Conservation (phyloP, 345 rosid species). For the Citrus maxima region DNA sequence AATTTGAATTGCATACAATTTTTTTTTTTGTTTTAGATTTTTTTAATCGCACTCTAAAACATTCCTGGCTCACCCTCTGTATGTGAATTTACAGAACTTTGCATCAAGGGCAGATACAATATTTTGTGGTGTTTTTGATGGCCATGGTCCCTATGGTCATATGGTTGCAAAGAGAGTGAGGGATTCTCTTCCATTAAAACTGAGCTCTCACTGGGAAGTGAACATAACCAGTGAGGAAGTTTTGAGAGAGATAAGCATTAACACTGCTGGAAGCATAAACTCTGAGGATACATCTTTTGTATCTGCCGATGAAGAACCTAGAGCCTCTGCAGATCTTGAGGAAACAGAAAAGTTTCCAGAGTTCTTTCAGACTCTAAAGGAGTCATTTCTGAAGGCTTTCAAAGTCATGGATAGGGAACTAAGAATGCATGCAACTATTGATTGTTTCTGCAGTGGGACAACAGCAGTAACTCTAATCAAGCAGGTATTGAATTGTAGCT, state of each 20-base stretch:
- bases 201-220: slow-evolving; percentile 81
- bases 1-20: not conserved
- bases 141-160: slow-evolving; percentile 97
- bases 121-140: slow-evolving; percentile 98
- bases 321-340: slow-evolving; percentile 44
- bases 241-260: slow-evolving; percentile 43
- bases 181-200: slow-evolving; percentile 82
- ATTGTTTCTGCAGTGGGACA: slow-evolving; percentile 97
- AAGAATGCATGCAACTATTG: slow-evolving; percentile 61
- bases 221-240: slow-evolving; percentile 51
- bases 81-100: slow-evolving; percentile 53
- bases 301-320: slow-evolving; percentile 67
- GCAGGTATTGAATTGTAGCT: slow-evolving; percentile 50
- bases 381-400: slow-evolving; percentile 85
- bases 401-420: slow-evolving; percentile 95
- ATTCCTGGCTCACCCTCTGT: slow-evolving; percentile 9
- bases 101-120: slow-evolving; percentile 77
- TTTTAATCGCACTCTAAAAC: not conserved
- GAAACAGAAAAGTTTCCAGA: slow-evolving; percentile 51
- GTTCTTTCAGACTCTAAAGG: slow-evolving; percentile 63
- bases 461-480: slow-evolving; percentile 94
- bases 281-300: slow-evolving; percentile 54
- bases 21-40: too few species aligned
- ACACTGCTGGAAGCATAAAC: slow-evolving; percentile 46
- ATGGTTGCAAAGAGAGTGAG: slow-evolving; percentile 96